Base-by-base conservation (phyloP, 768 basidiomycete species). In the Bullera alba region DNA sequence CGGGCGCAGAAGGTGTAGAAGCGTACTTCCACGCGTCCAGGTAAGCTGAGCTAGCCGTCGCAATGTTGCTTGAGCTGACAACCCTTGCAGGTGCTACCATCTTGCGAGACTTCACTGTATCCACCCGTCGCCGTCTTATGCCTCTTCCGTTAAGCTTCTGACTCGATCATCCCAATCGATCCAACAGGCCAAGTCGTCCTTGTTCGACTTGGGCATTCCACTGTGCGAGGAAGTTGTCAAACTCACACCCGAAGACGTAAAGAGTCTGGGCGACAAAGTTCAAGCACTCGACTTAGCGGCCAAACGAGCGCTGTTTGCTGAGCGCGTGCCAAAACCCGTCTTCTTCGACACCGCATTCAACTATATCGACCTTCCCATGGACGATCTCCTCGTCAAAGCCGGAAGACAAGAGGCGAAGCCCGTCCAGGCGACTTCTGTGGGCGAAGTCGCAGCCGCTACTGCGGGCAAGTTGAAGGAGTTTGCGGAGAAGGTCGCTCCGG, bases 321-420 rank as follows among this genome's bases (percentile, higher is more conserved):
- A 71, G 76, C 32, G 76, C n/a, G 50, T 83, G 64, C 83, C 84
- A 75, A 93, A 93, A 67, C 87, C 88, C 15, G 63, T 89, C 34
- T 95, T 96, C 76, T 95, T 92, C 73, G 87, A 95, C 68, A 85
- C 89, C 54, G 91, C 89, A 16, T 81, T 91, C 62, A 95, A 93
- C 73, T 95, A 93, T 65, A 83, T 88, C 48, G 81, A 86, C 56
- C 72, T 90, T 52, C 86, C 91, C 62, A 84, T 91, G 82, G 85
- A 87, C 38, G 75, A 80, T 44, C 72, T 95, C 51, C 74, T 81
- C 61, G 79, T 78, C 51, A 76, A 84, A 16, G 86, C 84, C 2
- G 89, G 89, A 1, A 69, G 76, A 2, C 57, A 60, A 6, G 50
- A 67, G 8, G 59, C 66, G 37, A 42, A 65, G 30, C 38, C 61